phyloP scores from a whole-genome alignment of 1,139 yeast species.

The Geotrichum citri-aurantii region DNA sequence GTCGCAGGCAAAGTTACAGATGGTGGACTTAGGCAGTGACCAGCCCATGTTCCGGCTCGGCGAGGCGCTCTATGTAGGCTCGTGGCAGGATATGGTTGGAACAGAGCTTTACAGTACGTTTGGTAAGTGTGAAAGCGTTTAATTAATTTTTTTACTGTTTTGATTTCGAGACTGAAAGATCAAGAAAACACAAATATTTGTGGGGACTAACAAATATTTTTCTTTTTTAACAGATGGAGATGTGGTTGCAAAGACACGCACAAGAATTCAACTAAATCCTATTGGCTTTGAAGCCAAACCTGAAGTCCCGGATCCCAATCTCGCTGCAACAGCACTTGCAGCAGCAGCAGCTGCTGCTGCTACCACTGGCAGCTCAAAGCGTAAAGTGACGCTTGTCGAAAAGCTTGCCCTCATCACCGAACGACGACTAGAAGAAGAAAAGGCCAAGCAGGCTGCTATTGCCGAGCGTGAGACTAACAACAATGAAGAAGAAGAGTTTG shows the following conservation, averaged over 20 bases:
- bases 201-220: neutral
- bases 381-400: constrained; percentile 23
- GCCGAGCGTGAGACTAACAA: neutral
- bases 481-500: neutral
- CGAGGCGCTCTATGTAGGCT: constrained; percentile 58
- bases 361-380: neutral
- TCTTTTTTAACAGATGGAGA: constrained; percentile 26
- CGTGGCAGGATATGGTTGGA: constrained; percentile 76
- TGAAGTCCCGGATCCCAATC: constrained; percentile 18
- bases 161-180: too few relatives aligned
- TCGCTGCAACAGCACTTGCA: too few relatives aligned
- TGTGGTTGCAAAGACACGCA: constrained; percentile 27
- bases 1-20: constrained; percentile 38
- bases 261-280: constrained; percentile 24
- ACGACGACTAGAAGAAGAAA: constrained; percentile 4
- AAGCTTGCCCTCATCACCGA: constrained; percentile 26
- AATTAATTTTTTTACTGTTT: too few relatives aligned
- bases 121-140: constrained; percentile 9
- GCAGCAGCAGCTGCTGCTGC: constrained; percentile 1
- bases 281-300: constrained; percentile 22
- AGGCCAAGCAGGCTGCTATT: constrained; percentile 1
- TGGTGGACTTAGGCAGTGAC: constrained; percentile 48
- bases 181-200: too few relatives aligned
- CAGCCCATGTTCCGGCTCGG: constrained; percentile 52
- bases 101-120: constrained; percentile 53